A percentile compares a stretch with the other conserved stretches of the same genome.
phyloP scores from a whole-genome alignment of 2,329 filamentous ascomycete genomes.

The Conoideocrella luteorostrata region DNA sequence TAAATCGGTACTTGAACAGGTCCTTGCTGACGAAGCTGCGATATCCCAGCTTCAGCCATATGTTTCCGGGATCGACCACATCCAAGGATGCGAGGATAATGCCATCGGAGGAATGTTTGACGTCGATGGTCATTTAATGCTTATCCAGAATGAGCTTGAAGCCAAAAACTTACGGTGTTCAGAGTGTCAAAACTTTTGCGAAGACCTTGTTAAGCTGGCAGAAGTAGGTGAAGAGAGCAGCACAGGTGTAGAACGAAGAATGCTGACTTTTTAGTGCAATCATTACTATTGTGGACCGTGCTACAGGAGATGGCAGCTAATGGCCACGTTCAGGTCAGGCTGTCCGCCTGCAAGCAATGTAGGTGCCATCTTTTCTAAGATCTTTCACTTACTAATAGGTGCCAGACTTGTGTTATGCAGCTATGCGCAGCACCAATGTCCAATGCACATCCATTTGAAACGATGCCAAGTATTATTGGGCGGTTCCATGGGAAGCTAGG shows the following conservation, averaged over 20 bases:
- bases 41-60: conserved; percentile 8
- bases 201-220: fast-evolving
- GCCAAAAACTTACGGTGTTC: conserved; percentile 3
- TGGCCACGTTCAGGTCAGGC: too few relatives aligned
- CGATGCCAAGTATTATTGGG: neutral
- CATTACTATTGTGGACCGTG: conserved; percentile 27
- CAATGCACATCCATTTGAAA: neutral
- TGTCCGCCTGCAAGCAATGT: too few relatives aligned
- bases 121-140: conserved; percentile 11
- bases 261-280: conserved; percentile 22
- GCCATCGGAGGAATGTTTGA: conserved; percentile 16
- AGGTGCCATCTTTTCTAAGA: too few relatives aligned
- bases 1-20: conserved; percentile 7
- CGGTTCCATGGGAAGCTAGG: fast-evolving
- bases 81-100: conserved; percentile 2
- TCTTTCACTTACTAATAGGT: neutral
- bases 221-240: neutral
- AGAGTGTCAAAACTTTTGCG: conserved; percentile 6
- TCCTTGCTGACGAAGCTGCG: neutral
- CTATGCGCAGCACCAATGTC: neutral
- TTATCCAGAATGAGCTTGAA: conserved; percentile 12
- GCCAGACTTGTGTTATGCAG: neutral
- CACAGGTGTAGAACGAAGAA: neutral
- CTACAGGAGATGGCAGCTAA: conserved; percentile 3
- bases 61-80: conserved; percentile 7